A percentile compares a stretch with the other conserved stretches of the same genome.
Evolutionary conservation across 2,329 filamentous ascomycete species (phyloP).

Genomic region (Achaetomium macrosporum): DNA sequence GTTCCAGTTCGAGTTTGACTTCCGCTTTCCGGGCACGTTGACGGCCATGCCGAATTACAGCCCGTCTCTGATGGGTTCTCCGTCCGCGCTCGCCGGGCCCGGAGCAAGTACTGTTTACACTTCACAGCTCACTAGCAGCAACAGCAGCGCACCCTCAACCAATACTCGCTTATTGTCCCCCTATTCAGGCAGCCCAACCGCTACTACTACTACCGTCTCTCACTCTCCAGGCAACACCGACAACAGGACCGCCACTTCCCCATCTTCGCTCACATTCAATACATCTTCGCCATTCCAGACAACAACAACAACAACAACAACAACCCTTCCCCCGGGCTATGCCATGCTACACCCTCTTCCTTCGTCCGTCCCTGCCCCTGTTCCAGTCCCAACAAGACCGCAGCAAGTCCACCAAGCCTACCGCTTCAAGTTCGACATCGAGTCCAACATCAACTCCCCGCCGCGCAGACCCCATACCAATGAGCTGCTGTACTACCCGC

Average conservation of each 20-base stretch:
- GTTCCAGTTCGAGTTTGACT: conserved; percentile 40
- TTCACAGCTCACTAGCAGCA: conserved; percentile 9
- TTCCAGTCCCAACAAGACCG: not conserved
- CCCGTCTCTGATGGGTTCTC: not conserved
- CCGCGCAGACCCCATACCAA: conserved; percentile 39
- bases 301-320: conserved; percentile 7
- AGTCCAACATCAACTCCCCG: conserved; percentile 40
- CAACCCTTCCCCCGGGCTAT: not conserved
- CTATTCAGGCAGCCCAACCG: not conserved
- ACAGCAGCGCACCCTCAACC: not conserved
- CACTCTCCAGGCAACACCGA: not conserved
- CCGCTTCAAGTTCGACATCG: conserved; percentile 43
- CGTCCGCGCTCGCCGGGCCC: not conserved
- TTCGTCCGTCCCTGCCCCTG: not conserved
- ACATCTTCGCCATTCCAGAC: not conserved
- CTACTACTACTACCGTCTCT: not conserved
- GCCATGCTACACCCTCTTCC: not conserved
- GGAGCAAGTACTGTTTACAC: not conserved
- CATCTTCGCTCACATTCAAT: not conserved
- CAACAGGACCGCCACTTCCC: not conserved
- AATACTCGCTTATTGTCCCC: conserved; percentile 3
- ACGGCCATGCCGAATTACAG: conserved; percentile 18
- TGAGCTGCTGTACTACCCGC: conserved; percentile 35
- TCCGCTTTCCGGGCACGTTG: conserved; percentile 24
- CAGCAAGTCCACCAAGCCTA: conserved; percentile 37